Evolutionary conservation across 371 early-diverging fungal genomes (phyloP).

Genomic region (Amoeboaphelidium protococcarum): DNA sequence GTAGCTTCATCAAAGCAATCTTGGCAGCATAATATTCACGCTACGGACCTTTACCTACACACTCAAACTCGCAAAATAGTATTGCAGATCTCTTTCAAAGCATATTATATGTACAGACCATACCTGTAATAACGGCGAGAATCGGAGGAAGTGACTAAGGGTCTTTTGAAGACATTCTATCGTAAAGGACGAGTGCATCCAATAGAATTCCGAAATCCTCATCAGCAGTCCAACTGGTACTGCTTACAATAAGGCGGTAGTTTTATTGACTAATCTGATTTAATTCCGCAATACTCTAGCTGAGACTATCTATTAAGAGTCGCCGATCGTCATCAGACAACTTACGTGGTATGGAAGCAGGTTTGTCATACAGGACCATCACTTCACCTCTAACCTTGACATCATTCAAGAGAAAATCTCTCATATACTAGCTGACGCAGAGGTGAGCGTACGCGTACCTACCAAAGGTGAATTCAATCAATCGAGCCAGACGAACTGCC

Average conservation of each 20-base stretch:
- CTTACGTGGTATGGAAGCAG: no score
- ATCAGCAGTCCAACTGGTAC: constrained; percentile 88
- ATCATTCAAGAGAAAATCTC: constrained; percentile 22
- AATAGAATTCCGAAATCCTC: constrained; percentile 68
- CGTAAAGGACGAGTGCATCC: constrained; percentile 34
- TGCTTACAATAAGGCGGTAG: constrained; percentile 39
- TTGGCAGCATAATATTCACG: constrained; percentile 31
- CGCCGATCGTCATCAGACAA: no score
- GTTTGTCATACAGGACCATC: constrained; percentile 38
- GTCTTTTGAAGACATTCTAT: constrained; percentile 5
- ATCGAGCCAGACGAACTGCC: background rate
- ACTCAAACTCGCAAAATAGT: no score
- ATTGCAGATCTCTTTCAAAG: no score
- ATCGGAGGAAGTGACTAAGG: no score
- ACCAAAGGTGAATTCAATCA: constrained; percentile 46
- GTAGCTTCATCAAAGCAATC: constrained; percentile 21
- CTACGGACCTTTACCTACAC: constrained; percentile 70
- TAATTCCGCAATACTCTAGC: no score
- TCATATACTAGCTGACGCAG: constrained; percentile 67
- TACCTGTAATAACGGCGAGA: constrained; percentile 66
- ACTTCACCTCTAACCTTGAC: constrained; percentile 35
- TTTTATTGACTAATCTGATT: background rate
- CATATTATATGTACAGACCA: no score
- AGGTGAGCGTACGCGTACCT: constrained; percentile 44
- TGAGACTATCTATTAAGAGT: no score